Conservation (phyloP, 2,329 filamentous ascomycete species). For the Xylariaceae sp. region DNA sequence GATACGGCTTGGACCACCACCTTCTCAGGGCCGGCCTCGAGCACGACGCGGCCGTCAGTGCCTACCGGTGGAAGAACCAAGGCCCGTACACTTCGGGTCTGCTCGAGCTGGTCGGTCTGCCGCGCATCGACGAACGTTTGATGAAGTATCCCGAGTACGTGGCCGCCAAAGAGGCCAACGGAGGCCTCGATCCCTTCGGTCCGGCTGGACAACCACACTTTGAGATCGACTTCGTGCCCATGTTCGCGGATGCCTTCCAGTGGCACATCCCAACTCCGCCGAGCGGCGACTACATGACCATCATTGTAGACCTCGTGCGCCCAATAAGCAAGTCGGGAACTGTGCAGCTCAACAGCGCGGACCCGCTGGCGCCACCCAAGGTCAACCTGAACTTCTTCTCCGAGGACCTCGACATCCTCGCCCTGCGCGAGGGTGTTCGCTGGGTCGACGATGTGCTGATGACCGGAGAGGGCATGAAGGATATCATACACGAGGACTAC, state of each 20-base stretch:
- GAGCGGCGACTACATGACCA: constrained; percentile 55
- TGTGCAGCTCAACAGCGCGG: constrained; percentile 57
- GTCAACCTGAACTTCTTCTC: constrained; percentile 65
- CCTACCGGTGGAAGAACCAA: constrained; percentile 43
- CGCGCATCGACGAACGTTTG: constrained; percentile 58
- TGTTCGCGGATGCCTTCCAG: constrained; percentile 56
- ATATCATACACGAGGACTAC: constrained; percentile 56
- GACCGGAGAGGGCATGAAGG: constrained; percentile 59
- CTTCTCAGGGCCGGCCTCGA: constrained; percentile 43
- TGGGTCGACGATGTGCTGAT: constrained; percentile 60
- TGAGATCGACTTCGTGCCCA: constrained; percentile 63
- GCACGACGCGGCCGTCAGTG: constrained; percentile 38
- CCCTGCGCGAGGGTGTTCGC: constrained; percentile 59
- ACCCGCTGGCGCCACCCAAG: constrained; percentile 60
- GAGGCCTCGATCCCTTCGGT: constrained; percentile 55
- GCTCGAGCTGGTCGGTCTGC: constrained; percentile 58
- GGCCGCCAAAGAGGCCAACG: constrained; percentile 44
- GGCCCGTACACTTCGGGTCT: constrained; percentile 46
- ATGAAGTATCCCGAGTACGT: constrained; percentile 52
- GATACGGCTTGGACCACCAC: constrained; percentile 44
- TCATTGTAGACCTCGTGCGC: constrained; percentile 53
- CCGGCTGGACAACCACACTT: constrained; percentile 62
- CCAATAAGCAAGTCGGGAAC: constrained; percentile 50
- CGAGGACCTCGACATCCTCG: constrained; percentile 58
- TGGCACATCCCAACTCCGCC: constrained; percentile 48